Evolutionary conservation across 495 filamentous ascomycete species (phyloP).

Genomic region (Penicillium nucicola): DNA sequence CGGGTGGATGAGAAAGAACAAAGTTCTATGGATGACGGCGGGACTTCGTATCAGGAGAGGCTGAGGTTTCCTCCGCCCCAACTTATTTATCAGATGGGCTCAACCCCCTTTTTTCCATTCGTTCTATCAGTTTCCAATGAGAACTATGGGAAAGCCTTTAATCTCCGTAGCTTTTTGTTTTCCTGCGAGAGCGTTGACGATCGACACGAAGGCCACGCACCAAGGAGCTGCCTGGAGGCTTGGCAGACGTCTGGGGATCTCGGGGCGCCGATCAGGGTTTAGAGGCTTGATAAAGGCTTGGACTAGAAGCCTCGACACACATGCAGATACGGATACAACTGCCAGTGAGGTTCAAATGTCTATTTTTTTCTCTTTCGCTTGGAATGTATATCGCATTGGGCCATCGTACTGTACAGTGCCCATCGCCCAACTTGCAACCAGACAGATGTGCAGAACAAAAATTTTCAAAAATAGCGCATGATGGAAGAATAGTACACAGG

Average conservation of each 20-base stretch:
- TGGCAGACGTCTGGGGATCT: constrained; percentile 10
- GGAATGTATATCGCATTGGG: constrained; percentile 12
- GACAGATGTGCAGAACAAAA: constrained; percentile 14
- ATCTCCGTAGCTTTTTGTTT: not conserved
- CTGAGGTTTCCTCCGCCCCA: not conserved
- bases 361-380: constrained; percentile 9
- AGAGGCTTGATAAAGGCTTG: too few species aligned
- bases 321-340: too few species aligned
- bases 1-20: constrained; percentile 9
- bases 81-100: not conserved
- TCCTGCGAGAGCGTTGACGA: constrained; percentile 1
- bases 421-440: constrained; percentile 13
- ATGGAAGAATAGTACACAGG: constrained; percentile 7
- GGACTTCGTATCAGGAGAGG: constrained; percentile 10
- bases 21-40: constrained; percentile 16
- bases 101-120: not conserved
- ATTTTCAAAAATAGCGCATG: constrained; percentile 8
- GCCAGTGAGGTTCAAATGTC: not conserved
- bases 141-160: not conserved
- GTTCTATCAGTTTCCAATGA: constrained; percentile 2
- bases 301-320: too few species aligned
- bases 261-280: not conserved
- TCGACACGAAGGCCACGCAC: constrained; percentile 18
- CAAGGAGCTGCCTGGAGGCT: constrained; percentile 21
- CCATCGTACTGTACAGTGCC: constrained; percentile 25